Conservation (phyloP, 106 monocot genomes). For the Phalaenopsis equestris region DNA sequence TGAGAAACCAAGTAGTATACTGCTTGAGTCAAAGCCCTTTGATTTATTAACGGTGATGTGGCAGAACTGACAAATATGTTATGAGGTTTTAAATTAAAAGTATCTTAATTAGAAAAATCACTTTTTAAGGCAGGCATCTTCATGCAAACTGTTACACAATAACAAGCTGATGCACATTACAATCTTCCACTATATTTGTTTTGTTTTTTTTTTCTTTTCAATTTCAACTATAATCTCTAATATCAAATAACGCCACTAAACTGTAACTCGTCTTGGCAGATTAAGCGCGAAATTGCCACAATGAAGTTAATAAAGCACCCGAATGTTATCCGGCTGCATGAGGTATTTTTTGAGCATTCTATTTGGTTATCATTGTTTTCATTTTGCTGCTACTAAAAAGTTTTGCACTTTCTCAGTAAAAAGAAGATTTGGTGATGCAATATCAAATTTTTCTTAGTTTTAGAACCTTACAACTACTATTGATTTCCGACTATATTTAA, state of each 20-base stretch:
- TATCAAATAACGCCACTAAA: not conserved
- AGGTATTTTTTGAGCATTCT: slow-evolving; percentile 27
- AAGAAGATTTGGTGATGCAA: not conserved
- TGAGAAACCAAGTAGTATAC: too few relatives aligned
- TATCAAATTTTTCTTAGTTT: not conserved
- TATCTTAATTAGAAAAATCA: not conserved
- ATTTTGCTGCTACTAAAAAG: not conserved
- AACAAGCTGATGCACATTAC: not conserved
- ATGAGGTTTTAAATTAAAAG: not conserved
- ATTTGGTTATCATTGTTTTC: not conserved
- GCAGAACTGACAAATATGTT: not conserved
- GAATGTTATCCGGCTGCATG: slow-evolving; percentile 53
- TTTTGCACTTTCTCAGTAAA: not conserved
- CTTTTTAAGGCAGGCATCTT: not conserved
- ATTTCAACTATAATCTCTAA: not conserved
- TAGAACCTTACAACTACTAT: not conserved
- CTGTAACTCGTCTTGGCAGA: slow-evolving; percentile 23
- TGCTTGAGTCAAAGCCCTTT: too few relatives aligned
- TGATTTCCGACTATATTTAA: not conserved
- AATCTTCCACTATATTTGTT: not conserved
- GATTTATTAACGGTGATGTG: not conserved
- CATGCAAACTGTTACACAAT: not conserved
- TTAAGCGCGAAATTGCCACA: slow-evolving; percentile 57
- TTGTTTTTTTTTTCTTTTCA: not conserved
- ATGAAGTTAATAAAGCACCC: slow-evolving; percentile 81